Percentiles rank a stretch among this genome's conserved stretches.
Evolutionary conservation across 495 filamentous ascomycete species (phyloP).

Genomic region (Pyrenopolyporus hunteri): DNA sequence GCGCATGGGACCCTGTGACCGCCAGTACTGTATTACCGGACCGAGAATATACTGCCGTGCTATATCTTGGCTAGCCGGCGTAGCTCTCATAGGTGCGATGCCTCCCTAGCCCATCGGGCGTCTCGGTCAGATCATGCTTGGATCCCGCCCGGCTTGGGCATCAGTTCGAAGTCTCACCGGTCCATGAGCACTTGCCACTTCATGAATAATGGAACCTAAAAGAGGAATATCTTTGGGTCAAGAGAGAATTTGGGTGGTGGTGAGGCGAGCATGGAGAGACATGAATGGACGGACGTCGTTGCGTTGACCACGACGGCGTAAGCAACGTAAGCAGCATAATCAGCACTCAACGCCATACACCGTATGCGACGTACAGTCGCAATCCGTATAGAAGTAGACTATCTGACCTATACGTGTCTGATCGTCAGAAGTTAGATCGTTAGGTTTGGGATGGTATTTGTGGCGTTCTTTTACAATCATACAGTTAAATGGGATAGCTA

Average conservation of each 20-base stretch:
- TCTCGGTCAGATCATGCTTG: constrained; percentile 3
- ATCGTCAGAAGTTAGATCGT: neutral
- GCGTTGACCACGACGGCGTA: constrained; percentile 20
- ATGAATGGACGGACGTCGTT: constrained; percentile 5
- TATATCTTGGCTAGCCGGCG: constrained; percentile 14
- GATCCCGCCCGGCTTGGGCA: constrained; percentile 25
- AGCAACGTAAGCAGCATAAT: neutral
- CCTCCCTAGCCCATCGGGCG: constrained; percentile 11
- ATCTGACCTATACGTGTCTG: constrained; percentile 1
- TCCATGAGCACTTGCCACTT: constrained; percentile 17
- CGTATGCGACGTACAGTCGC: constrained; percentile 2
- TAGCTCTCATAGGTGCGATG: neutral
- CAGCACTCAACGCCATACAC: neutral
- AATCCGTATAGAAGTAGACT: neutral
- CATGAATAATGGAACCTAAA: constrained; percentile 27
- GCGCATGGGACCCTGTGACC: constrained; percentile 26
- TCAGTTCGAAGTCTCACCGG: constrained; percentile 32
- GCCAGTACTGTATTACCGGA: neutral
- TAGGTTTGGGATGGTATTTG: neutral
- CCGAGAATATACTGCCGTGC: constrained; percentile 8
- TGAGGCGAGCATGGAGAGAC: constrained; percentile 16
- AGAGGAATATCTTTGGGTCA: constrained; percentile 12
- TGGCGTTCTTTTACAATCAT: too few relatives aligned
- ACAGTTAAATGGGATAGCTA: too few relatives aligned
- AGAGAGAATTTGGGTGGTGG: constrained; percentile 11